phyloP scores from a whole-genome alignment of 2,329 filamentous ascomycete species.

The Aspergillus sp. region DNA sequence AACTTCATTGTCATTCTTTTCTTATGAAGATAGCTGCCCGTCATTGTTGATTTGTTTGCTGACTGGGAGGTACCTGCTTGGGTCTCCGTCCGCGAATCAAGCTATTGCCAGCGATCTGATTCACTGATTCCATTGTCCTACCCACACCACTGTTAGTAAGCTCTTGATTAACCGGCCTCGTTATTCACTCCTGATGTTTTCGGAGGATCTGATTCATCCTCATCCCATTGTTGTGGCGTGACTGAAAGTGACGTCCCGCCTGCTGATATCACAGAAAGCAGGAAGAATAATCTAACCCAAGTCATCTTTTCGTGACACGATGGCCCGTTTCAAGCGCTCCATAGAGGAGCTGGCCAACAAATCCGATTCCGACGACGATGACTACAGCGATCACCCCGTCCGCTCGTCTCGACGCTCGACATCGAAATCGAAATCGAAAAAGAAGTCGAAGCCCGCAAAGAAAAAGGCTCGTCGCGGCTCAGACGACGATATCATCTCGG shows the following conservation, averaged over 20 bases:
- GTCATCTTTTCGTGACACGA: conserved; percentile 18
- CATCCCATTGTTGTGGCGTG: not conserved
- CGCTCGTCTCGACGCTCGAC: conserved; percentile 28
- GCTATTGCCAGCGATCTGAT: not conserved
- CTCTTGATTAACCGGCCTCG: not conserved
- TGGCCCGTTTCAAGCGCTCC: conserved; percentile 41
- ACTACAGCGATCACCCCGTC: conserved; percentile 42
- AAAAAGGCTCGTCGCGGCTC: conserved; percentile 48
- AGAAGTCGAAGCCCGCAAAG: conserved; percentile 33
- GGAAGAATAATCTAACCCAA: not conserved
- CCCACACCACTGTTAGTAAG: not conserved
- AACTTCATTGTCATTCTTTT: not conserved
- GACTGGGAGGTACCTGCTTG: conserved; percentile 10
- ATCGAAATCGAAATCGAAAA: conserved; percentile 32
- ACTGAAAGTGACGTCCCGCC: not conserved
- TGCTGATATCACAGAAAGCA: not conserved
- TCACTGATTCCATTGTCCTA: not conserved
- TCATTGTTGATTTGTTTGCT: conserved; percentile 1
- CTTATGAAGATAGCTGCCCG: conserved; percentile 1
- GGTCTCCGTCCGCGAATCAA: not conserved
- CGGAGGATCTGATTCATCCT: not conserved
- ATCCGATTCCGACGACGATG: conserved; percentile 47
- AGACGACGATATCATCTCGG: conserved; percentile 43
- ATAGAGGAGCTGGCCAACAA: conserved; percentile 44
- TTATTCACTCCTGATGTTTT: not conserved